Evolutionary conservation across 192 early-diverging fungal species (phyloP).

Genomic region (Powellomyces hirtus): DNA sequence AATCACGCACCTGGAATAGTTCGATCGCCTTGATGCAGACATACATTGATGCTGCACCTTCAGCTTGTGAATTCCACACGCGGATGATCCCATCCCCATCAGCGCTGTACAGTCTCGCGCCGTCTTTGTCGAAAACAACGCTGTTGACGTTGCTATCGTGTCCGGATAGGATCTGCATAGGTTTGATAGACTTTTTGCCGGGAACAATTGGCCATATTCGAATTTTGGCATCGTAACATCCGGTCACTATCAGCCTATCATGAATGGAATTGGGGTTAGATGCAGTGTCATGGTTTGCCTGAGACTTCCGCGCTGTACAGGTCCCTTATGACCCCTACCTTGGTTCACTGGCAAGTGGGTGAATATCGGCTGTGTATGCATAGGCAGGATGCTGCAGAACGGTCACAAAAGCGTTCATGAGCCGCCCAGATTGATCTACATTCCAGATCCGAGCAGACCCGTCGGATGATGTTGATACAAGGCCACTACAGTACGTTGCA

Average conservation of each 20-base stretch:
- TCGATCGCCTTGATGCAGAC: constrained; percentile 38
- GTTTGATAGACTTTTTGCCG: neutral
- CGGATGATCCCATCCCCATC: constrained; percentile 39
- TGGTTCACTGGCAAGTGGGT: constrained; percentile 26
- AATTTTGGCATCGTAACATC: constrained; percentile 40
- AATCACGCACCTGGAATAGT: constrained; percentile 10
- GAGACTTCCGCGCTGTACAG: too few relatives aligned
- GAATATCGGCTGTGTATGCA: constrained; percentile 39
- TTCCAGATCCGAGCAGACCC: constrained; percentile 44
- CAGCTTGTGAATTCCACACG: constrained; percentile 40
- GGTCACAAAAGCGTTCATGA: neutral
- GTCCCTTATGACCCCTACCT: neutral
- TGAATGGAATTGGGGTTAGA: too few relatives aligned
- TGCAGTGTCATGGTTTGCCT: too few relatives aligned
- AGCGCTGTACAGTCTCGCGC: constrained; percentile 38
- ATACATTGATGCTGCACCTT: neutral
- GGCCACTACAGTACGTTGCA: too few relatives aligned
- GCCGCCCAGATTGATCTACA: constrained; percentile 9
- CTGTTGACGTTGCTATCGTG: constrained; percentile 39
- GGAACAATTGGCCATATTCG: constrained; percentile 25
- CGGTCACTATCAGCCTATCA: constrained; percentile 35
- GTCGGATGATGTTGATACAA: constrained; percentile 48
- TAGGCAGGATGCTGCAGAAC: constrained; percentile 39
- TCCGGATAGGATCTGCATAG: constrained; percentile 27
- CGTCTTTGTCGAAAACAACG: constrained; percentile 38